Percentiles rank a stretch among this genome's conserved stretches.
phyloP scores from a whole-genome alignment of 208 protist species.

The Crithidia mellificae region DNA sequence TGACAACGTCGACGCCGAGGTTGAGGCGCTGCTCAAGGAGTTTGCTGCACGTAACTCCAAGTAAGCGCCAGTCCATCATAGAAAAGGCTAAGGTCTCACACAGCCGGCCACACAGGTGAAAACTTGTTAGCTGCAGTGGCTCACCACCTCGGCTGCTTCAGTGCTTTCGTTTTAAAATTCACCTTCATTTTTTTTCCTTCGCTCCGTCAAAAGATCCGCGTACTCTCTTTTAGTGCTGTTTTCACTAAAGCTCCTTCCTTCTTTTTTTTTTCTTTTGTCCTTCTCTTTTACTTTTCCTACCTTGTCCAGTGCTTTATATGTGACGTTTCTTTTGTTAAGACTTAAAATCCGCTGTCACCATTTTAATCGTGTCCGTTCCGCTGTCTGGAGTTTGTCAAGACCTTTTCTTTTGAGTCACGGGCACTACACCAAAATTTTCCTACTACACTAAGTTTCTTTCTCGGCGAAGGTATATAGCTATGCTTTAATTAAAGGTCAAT shows the following conservation, averaged over 20 bases:
- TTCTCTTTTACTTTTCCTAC: slow-evolving; percentile 12
- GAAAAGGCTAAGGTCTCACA: no score
- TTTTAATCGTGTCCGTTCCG: slow-evolving; percentile 22
- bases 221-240: slow-evolving; percentile 12
- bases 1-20: slow-evolving; percentile 42
- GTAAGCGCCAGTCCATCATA: not conserved
- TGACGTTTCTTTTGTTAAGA: slow-evolving; percentile 3
- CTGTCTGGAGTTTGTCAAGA: not conserved
- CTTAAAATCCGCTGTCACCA: slow-evolving; percentile 11
- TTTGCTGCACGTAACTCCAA: slow-evolving; percentile 29
- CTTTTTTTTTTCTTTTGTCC: slow-evolving; percentile 8
- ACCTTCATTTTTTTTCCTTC: not conserved
- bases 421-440: slow-evolving; percentile 10
- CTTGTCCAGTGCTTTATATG: slow-evolving; percentile 3
- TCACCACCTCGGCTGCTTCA: not conserved
- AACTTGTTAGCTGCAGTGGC: not conserved
- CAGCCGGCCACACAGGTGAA: not conserved
- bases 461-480: no score
- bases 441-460: not conserved
- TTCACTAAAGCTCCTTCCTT: slow-evolving; percentile 9
- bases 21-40: slow-evolving; percentile 42
- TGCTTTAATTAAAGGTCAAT: no score
- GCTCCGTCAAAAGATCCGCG: not conserved
- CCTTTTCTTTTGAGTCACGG: slow-evolving; percentile 6
- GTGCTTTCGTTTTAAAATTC: not conserved